These are phyloP conservation scores for Xanthoconium purpureum DNA, from an alignment of 768 basidiomycete genomes.

Conservation along the genomic window DNA sequence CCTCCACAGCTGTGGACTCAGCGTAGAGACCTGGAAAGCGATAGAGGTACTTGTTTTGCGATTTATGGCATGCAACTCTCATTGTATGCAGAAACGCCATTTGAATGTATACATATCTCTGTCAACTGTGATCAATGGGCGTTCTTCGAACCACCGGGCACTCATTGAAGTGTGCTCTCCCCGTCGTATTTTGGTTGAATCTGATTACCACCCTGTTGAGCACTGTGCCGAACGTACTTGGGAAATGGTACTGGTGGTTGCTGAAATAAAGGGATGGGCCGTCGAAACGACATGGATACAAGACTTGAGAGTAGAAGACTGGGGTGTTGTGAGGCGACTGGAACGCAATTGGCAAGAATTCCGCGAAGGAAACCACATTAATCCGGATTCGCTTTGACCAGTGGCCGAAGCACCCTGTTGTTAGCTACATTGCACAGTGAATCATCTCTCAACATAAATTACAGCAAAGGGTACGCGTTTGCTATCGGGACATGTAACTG, in stretches of 20 bases:
- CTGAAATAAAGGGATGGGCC: constrained; percentile 73
- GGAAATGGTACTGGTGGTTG: constrained; percentile 72
- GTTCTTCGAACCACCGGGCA: constrained; percentile 57
- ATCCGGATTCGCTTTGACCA: background rate
- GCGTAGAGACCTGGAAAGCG: constrained; percentile 66
- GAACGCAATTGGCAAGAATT: constrained; percentile 73
- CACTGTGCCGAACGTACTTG: constrained; percentile 61
- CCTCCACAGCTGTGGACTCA: constrained; percentile 87
- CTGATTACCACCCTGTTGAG: constrained; percentile 73
- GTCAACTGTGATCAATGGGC: constrained; percentile 80
- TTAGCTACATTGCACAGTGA: background rate
- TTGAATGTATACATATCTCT: constrained; percentile 83
- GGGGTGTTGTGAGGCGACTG: constrained; percentile 67
- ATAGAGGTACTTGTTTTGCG: constrained; percentile 58
- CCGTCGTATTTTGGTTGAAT: constrained; percentile 78
- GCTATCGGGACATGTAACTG: constrained; percentile 42
- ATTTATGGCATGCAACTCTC: constrained; percentile 4
- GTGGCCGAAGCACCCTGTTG: background rate
- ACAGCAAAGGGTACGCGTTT: constrained; percentile 1
- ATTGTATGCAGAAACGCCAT: constrained; percentile 53
- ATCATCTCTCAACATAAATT: background rate
- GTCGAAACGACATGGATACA: constrained; percentile 60
- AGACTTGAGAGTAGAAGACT: constrained; percentile 34
- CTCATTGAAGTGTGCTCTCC: constrained; percentile 65
- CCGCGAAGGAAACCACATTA: constrained; percentile 43